Conservation (phyloP, 352 stramenopile species). For the Phytophthora foliorum region DNA sequence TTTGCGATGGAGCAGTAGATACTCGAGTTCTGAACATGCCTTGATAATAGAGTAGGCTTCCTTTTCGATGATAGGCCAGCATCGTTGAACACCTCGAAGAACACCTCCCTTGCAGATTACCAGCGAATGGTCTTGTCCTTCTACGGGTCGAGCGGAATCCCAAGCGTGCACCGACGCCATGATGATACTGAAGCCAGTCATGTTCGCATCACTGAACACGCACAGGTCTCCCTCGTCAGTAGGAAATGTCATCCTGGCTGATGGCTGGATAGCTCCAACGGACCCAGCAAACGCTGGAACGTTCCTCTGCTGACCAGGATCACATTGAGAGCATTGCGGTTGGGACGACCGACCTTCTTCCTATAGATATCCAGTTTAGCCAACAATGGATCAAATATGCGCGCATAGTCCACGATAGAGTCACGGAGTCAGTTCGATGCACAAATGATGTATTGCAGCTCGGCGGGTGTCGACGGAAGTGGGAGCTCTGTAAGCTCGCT, state of each 20-base stretch:
- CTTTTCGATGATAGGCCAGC: constrained; percentile 36
- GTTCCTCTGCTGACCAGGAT: neutral
- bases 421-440: constrained; percentile 28
- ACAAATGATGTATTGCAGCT: too few relatives aligned
- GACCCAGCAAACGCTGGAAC: neutral
- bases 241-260: constrained; percentile 12
- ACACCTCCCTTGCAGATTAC: constrained; percentile 17
- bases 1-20: constrained; percentile 18
- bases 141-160: neutral
- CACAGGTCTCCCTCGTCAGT: constrained; percentile 3
- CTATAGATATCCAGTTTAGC: constrained; percentile 20
- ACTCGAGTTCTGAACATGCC: constrained; percentile 16
- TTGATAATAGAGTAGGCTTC: constrained; percentile 28
- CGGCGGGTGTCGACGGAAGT: constrained; percentile 5
- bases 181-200: constrained; percentile 1
- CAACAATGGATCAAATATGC: constrained; percentile 13
- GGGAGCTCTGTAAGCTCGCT: constrained; percentile 16
- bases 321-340: constrained; percentile 14
- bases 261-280: constrained; percentile 2
- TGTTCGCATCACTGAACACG: constrained; percentile 9
- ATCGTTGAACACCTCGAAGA: constrained; percentile 6
- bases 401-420: constrained; percentile 28
- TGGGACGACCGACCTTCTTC: constrained; percentile 15
- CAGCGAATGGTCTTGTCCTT: constrained; percentile 19
- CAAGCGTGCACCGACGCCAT: constrained; percentile 2